Evolutionary conservation across 148 eudicot genomes (phyloP).

Genomic region (Rhododendron kiyosumense): DNA sequence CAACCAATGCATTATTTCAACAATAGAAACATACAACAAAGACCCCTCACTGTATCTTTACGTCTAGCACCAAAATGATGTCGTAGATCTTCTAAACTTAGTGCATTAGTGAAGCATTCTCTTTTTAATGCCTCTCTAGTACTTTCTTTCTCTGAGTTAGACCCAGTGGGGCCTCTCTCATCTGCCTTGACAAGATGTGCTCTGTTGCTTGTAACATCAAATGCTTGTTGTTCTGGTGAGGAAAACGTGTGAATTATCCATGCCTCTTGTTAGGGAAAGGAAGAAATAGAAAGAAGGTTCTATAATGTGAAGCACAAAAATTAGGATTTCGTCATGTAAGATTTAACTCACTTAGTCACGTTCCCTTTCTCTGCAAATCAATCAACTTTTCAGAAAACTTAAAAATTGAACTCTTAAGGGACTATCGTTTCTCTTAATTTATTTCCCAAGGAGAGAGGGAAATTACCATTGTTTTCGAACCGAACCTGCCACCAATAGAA

Average conservation of each 20-base stretch:
- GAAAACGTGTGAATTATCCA: not conserved
- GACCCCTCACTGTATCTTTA: not conserved
- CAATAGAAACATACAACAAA: too few relatives aligned
- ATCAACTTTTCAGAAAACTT: not conserved
- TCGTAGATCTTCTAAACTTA: not conserved
- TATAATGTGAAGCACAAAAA: not conserved
- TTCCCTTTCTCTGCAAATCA: not conserved
- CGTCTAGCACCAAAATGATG: not conserved
- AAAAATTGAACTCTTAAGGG: not conserved
- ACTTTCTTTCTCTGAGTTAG: not conserved
- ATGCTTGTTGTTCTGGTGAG: not conserved
- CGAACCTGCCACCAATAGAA: not conserved
- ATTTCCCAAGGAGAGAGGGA: too few relatives aligned
- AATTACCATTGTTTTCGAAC: not conserved
- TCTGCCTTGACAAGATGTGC: not conserved
- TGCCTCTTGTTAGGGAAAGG: not conserved
- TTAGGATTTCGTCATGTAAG: not conserved
- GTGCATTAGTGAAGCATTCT: not conserved
- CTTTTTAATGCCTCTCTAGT: not conserved
- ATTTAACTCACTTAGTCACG: not conserved
- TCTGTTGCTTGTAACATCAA: not conserved
- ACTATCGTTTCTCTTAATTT: not conserved
- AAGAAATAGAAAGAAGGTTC: constrained; percentile 54
- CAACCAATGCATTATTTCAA: too few relatives aligned
- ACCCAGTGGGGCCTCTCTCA: not conserved